Evolutionary conservation across 371 early-diverging fungal genomes (phyloP).

Genomic region (Syncephalastrum monosporum): DNA sequence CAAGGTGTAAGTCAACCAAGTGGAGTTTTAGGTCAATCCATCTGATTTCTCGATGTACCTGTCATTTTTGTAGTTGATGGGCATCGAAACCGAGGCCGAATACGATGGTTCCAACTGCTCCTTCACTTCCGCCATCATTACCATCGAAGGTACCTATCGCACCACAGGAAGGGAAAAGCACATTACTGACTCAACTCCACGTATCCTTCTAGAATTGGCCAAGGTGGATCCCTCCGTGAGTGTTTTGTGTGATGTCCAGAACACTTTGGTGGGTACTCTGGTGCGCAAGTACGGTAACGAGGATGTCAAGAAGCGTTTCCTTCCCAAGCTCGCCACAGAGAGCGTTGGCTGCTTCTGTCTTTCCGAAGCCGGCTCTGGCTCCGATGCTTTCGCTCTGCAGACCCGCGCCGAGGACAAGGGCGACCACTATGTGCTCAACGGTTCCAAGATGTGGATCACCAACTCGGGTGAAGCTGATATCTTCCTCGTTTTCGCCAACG

Average conservation of each 20-base stretch:
- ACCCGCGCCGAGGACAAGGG: conserved; percentile 89
- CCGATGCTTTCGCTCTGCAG: conserved; percentile 96
- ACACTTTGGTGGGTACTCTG: conserved; percentile 96
- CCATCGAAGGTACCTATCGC: conserved; percentile 70
- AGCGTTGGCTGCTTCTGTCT: conserved; percentile 94
- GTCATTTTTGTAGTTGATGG: conserved; percentile 76
- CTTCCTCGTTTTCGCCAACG: conserved; percentile 97
- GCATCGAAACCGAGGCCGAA: conserved; percentile 86
- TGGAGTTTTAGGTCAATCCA: neutral
- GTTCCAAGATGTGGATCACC: conserved; percentile 93
- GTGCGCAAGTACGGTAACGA: conserved; percentile 83
- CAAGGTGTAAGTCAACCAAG: conserved; percentile 67
- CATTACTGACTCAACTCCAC: neutral
- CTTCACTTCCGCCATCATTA: conserved; percentile 91
- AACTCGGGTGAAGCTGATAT: conserved; percentile 91
- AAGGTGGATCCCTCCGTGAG: conserved; percentile 94
- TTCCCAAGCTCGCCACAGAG: conserved; percentile 81
- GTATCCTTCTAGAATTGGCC: conserved; percentile 70
- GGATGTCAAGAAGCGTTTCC: conserved; percentile 79
- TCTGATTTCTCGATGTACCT: neutral
- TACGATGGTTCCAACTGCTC: conserved; percentile 85
- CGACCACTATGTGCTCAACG: conserved; percentile 91
- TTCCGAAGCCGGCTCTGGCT: conserved; percentile 91
- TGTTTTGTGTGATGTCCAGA: conserved; percentile 96
- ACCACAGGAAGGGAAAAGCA: neutral